Conservation (phyloP, 2,329 filamentous ascomycete species). For the Monilinia polystroma region DNA sequence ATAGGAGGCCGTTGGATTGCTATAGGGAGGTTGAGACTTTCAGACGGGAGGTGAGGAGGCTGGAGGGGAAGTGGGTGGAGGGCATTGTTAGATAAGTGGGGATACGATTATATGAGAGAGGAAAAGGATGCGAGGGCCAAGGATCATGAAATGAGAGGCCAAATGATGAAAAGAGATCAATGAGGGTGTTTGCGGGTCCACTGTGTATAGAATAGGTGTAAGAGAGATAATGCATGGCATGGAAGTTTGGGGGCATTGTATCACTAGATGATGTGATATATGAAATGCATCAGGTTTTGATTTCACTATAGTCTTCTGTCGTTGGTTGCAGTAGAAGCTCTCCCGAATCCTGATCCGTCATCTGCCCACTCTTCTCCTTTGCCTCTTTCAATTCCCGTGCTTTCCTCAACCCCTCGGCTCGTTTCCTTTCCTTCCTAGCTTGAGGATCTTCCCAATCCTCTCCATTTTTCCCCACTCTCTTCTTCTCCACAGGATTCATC, state of each 20-base stretch:
- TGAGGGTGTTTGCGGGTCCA: constrained; percentile 1
- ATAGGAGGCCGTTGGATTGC: constrained; percentile 87
- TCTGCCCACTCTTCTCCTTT: background rate
- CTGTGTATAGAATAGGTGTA: constrained; percentile 26
- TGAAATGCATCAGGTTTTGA: constrained; percentile 9
- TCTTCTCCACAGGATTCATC: constrained; percentile 28
- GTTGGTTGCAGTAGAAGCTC: background rate
- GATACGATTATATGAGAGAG: background rate
- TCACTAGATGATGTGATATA: background rate
- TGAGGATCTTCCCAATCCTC: constrained; percentile 56
- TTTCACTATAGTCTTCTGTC: background rate
- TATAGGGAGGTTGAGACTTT: constrained; percentile 91
- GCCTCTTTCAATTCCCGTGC: constrained; percentile 38
- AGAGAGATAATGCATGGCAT: constrained; percentile 20
- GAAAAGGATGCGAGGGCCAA: background rate
- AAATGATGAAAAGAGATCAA: background rate
- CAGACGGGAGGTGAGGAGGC: constrained; percentile 79
- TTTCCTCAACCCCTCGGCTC: constrained; percentile 56
- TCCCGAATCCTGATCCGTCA: background rate
- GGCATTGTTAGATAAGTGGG: constrained; percentile 57
- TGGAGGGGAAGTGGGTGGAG: constrained; percentile 87
- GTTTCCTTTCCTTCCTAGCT: constrained; percentile 54
- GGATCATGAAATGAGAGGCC: background rate
- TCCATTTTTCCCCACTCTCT: constrained; percentile 41
- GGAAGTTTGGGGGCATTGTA: background rate